Conservation (phyloP, 495 filamentous ascomycete genomes). For the Penicillium cosmopolitanum region DNA sequence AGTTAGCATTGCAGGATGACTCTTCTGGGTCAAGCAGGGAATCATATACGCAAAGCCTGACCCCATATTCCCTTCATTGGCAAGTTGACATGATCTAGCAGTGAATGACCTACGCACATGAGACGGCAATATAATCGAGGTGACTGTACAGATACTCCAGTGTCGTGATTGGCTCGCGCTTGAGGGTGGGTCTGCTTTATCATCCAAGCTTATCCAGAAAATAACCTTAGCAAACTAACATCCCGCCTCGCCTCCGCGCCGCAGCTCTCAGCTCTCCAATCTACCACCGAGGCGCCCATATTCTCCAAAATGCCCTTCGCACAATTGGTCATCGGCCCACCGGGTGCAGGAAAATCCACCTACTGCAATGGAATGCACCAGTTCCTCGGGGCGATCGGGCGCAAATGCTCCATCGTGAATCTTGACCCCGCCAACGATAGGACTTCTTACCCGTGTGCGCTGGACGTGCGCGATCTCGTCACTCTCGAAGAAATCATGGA, state of each 20-base stretch:
- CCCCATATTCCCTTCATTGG: too few species aligned
- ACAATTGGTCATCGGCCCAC: conserved; percentile 88
- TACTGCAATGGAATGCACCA: conserved; percentile 99
- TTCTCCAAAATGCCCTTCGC: conserved; percentile 57
- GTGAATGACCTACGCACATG: too few species aligned
- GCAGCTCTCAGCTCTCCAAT: too few species aligned
- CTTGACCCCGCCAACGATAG: conserved; percentile 95
- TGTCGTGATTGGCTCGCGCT: too few species aligned
- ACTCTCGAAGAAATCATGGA: conserved; percentile 93
- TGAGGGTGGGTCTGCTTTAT: background rate
- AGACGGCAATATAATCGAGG: too few species aligned
- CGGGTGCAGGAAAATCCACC: conserved; percentile 93
- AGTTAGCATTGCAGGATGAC: too few species aligned
- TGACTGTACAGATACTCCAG: too few species aligned
- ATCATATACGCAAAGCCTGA: too few species aligned
- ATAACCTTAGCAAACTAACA: background rate
- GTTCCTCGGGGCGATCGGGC: conserved; percentile 91
- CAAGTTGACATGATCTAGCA: too few species aligned
- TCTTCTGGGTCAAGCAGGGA: too few species aligned
- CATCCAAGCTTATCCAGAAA: conserved; percentile 1
- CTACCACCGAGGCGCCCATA: background rate
- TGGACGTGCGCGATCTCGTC: conserved; percentile 88
- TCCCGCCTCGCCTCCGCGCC: background rate
- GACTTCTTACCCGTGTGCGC: conserved; percentile 67
- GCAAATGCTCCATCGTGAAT: conserved; percentile 93